Evolutionary conservation across 2,329 filamentous ascomycete species (phyloP).

Genomic region (Madurella mycetomatis): DNA sequence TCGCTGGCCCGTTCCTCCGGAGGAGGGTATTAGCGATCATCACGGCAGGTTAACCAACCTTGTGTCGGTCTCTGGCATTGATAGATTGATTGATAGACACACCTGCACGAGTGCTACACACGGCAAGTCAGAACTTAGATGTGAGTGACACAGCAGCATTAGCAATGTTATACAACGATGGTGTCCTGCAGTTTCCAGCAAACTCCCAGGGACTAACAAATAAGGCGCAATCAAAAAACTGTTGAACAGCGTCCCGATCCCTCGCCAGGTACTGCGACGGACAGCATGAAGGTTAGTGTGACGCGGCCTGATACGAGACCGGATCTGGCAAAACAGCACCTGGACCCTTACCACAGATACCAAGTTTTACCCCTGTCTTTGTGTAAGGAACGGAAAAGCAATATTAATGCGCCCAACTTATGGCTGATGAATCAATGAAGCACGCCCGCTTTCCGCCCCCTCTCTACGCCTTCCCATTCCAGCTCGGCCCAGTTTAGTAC

Average conservation of each 20-base stretch:
- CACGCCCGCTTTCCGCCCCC: no score
- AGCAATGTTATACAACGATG: not conserved
- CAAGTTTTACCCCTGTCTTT: not conserved
- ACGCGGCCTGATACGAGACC: not conserved
- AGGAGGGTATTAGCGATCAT: not conserved
- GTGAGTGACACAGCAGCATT: not conserved
- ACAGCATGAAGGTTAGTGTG: not conserved
- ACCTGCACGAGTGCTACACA: not conserved
- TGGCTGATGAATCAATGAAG: not conserved
- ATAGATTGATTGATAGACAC: slow-evolving; percentile 7
- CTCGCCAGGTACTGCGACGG: not conserved
- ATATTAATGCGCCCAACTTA: not conserved
- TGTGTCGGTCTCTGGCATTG: not conserved
- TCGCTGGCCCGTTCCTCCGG: not conserved
- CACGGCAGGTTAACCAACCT: not conserved
- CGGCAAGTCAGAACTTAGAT: no score
- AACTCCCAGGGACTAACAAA: not conserved
- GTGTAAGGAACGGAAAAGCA: not conserved
- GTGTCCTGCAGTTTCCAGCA: not conserved
- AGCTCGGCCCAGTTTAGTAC: no score
- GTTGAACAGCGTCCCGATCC: not conserved
- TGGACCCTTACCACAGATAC: not conserved
- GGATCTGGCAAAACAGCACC: not conserved
- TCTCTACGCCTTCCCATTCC: no score
- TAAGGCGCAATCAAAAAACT: not conserved